These are phyloP conservation scores for Phytophthora pini DNA, from an alignment of 352 stramenopile genomes.

Conservation along the genomic window DNA sequence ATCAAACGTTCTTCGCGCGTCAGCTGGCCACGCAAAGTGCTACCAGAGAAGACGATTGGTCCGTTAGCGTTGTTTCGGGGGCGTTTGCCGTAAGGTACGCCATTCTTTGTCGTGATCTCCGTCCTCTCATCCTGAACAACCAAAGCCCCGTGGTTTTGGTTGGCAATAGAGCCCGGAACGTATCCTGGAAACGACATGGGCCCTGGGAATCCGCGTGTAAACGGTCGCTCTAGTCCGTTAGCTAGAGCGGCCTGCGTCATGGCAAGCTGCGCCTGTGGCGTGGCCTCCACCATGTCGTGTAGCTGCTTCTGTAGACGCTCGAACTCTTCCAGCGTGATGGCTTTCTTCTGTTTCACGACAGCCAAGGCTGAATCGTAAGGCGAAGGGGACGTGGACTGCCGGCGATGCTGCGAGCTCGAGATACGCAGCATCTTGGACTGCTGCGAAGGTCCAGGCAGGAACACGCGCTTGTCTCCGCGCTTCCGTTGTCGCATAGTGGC, in stretches of 20 bases:
- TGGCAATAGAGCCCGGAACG: conserved; percentile 45
- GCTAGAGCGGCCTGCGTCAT: conserved; percentile 62
- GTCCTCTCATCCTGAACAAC: conserved; percentile 28
- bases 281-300: conserved; percentile 70
- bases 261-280: conserved; percentile 58
- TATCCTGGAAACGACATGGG: conserved; percentile 41
- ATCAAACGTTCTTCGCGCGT: conserved; percentile 60
- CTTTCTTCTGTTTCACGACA: conserved; percentile 80
- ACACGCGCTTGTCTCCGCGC: conserved; percentile 53
- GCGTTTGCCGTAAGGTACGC: conserved; percentile 53
- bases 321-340: conserved; percentile 81
- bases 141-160: conserved; percentile 34
- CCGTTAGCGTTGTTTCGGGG: conserved; percentile 46
- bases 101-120: conserved; percentile 28
- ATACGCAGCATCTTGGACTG: conserved; percentile 59
- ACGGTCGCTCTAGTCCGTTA: conserved; percentile 48
- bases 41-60: conserved; percentile 47
- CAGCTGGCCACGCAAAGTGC: conserved; percentile 40
- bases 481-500: conserved; percentile 41
- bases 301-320: conserved; percentile 71
- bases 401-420: conserved; percentile 27
- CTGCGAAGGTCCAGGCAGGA: conserved; percentile 49
- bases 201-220: conserved; percentile 33
- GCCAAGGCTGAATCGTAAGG: conserved; percentile 58
- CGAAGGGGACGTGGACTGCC: conserved; percentile 42